A percentile compares a stretch with the other conserved stretches of the same genome.
These are phyloP conservation scores for Suhomyces chickasaworum DNA, from an alignment of 1,139 yeast species.

Conservation along the genomic window DNA sequence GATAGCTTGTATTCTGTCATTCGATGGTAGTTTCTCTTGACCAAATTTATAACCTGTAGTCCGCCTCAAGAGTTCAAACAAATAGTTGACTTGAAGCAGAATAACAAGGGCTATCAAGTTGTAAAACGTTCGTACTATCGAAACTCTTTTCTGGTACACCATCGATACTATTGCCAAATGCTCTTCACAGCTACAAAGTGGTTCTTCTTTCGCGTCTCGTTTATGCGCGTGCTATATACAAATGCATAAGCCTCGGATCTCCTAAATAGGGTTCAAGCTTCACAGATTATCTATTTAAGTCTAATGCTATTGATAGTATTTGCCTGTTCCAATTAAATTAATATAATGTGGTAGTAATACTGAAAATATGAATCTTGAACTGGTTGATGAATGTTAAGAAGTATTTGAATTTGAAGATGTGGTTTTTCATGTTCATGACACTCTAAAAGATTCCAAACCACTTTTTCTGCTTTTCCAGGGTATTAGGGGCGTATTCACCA, in stretches of 20 bases:
- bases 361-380: background rate
- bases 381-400: too few species aligned
- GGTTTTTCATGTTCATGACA: too few species aligned
- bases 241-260: background rate
- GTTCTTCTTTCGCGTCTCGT: background rate
- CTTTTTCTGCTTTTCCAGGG: slow-evolving; percentile 21
- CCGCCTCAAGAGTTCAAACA: slow-evolving; percentile 2
- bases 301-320: background rate
- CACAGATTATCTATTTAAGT: background rate
- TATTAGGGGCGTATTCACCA: slow-evolving; percentile 21
- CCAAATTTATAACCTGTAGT: background rate
- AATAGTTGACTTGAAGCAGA: slow-evolving; percentile 9
- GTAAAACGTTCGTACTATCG: slow-evolving; percentile 9
- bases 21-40: background rate
- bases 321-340: too few species aligned
- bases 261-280: background rate
- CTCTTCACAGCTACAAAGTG: background rate
- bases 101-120: slow-evolving; percentile 10
- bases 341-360: too few species aligned
- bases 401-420: too few species aligned
- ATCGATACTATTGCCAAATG: background rate
- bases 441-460: slow-evolving; percentile 23
- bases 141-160: slow-evolving; percentile 7
- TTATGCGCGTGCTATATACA: slow-evolving; percentile 2
- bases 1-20: slow-evolving; percentile 7